A percentile compares a stretch with the other conserved stretches of the same genome.
Conservation (phyloP, 1,139 yeast species). For the Magnusiomyces fungicola region DNA sequence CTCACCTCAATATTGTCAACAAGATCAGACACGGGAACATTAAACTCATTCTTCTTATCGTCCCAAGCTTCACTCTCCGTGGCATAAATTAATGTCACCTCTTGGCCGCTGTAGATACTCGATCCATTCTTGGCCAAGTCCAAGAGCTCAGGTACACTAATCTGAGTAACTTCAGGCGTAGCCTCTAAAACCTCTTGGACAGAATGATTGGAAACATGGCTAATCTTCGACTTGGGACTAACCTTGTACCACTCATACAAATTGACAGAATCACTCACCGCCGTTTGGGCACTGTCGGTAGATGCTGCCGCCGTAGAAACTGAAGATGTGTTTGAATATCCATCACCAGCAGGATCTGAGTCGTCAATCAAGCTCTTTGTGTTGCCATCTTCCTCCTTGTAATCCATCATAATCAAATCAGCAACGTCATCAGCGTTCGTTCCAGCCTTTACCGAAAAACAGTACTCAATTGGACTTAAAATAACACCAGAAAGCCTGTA, state of each 20-base stretch:
- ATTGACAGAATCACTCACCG: slow-evolving; percentile 2
- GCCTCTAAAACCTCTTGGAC: neutral
- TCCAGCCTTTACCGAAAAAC: slow-evolving; percentile 13
- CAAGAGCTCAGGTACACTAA: slow-evolving; percentile 17
- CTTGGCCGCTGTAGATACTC: slow-evolving; percentile 20
- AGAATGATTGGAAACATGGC: neutral
- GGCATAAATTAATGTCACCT: slow-evolving; percentile 24
- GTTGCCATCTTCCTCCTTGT: slow-evolving; percentile 1
- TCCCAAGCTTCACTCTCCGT: slow-evolving; percentile 21
- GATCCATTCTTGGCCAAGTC: slow-evolving; percentile 23
- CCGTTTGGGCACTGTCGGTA: slow-evolving; percentile 3
- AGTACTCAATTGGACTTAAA: slow-evolving; percentile 27
- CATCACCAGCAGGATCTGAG: neutral
- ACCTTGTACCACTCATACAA: slow-evolving; percentile 3
- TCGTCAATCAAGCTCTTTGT: neutral
- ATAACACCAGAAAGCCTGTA: slow-evolving; percentile 25
- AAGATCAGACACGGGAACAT: no score
- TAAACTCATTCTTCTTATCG: slow-evolving; percentile 11
- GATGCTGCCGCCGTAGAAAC: slow-evolving; percentile 3
- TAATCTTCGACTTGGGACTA: neutral
- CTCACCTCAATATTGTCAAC: no score
- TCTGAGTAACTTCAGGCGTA: neutral
- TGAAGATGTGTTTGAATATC: neutral
- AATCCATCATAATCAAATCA: slow-evolving; percentile 17
- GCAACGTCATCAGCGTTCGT: slow-evolving; percentile 10